Conservation (phyloP, 192 early-diverging fungal species). For the Phycomyces blakesleeanus region DNA sequence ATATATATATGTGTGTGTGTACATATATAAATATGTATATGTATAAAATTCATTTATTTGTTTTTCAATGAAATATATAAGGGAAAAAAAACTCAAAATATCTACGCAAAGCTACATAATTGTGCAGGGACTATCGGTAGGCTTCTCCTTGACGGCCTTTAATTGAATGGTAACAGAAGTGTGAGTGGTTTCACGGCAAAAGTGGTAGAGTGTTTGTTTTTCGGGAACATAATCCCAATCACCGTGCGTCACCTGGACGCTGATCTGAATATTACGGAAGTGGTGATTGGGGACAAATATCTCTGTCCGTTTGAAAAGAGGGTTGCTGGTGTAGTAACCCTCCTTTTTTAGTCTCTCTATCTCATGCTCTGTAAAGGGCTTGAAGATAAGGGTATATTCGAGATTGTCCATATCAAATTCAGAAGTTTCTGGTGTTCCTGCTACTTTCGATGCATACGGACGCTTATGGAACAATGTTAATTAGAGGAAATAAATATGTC, state of each 20-base stretch:
- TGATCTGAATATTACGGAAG: constrained; percentile 45
- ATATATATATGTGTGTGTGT: no score
- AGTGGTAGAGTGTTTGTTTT: constrained; percentile 64
- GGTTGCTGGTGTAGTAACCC: constrained; percentile 11
- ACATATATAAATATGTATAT: no score
- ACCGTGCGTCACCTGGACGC: constrained; percentile 64
- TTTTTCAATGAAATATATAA: no score
- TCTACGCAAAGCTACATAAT: no score
- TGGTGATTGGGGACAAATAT: constrained; percentile 76
- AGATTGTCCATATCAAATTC: constrained; percentile 59
- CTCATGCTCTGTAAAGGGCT: constrained; percentile 18
- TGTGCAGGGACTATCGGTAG: no score
- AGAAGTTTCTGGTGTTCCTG: constrained; percentile 58
- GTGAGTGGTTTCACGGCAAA: not conserved
- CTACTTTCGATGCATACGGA: constrained; percentile 74
- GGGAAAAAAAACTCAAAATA: no score
- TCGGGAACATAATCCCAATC: constrained; percentile 65
- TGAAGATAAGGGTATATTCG: constrained; percentile 59
- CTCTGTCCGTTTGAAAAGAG: constrained; percentile 45
- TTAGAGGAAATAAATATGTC: not conserved
- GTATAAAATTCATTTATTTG: no score
- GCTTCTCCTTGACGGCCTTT: not conserved
- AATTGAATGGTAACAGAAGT: not conserved
- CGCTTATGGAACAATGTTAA: constrained; percentile 36
- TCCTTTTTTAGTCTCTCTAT: not conserved